Evolutionary conservation across 2,329 filamentous ascomycete genomes (phyloP).

Genomic region (Aspergillus quadrilineatus): DNA sequence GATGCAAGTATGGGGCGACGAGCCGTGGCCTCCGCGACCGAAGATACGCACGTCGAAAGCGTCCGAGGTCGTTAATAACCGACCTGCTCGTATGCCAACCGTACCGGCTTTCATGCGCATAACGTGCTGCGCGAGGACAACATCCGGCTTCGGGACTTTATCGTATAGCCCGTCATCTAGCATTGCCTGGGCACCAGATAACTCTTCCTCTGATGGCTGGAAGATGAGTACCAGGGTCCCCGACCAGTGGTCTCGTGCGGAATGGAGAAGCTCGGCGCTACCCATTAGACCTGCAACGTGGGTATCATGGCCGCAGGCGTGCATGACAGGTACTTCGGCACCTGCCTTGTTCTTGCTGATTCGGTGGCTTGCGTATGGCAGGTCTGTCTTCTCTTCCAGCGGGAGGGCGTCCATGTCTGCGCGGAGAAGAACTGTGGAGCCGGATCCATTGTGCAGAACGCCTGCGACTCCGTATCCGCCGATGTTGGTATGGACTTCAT

Average conservation of each 20-base stretch:
- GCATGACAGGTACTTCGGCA: conserved; percentile 59
- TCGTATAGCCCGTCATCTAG: conserved; percentile 57
- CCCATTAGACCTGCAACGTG: conserved; percentile 61
- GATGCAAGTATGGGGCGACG: conserved; percentile 44
- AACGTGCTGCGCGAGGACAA: conserved; percentile 58
- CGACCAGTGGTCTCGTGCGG: conserved; percentile 48
- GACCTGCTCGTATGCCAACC: conserved; percentile 34
- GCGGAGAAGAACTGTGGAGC: conserved; percentile 57
- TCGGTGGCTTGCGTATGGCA: conserved; percentile 56
- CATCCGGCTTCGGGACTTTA: conserved; percentile 55
- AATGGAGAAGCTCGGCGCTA: conserved; percentile 51
- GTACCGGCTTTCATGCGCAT: conserved; percentile 41
- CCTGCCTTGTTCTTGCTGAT: conserved; percentile 48
- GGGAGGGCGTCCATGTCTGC: conserved; percentile 65
- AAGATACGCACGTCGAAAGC: conserved; percentile 38
- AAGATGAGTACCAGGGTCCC: conserved; percentile 63
- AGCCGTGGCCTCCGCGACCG: conserved; percentile 48
- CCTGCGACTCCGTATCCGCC: conserved; percentile 61
- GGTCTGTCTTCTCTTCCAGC: conserved; percentile 55
- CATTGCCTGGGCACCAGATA: conserved; percentile 60
- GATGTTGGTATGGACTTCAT: conserved; percentile 52
- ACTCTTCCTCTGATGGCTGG: conserved; percentile 63
- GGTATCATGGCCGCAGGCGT: conserved; percentile 68
- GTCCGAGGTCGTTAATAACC: conserved; percentile 38
- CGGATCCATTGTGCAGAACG: conserved; percentile 56